A percentile compares a stretch with the other conserved stretches of the same genome.
Evolutionary conservation across 2,329 filamentous ascomycete species (phyloP).

Genomic region (Septoria petroselini): DNA sequence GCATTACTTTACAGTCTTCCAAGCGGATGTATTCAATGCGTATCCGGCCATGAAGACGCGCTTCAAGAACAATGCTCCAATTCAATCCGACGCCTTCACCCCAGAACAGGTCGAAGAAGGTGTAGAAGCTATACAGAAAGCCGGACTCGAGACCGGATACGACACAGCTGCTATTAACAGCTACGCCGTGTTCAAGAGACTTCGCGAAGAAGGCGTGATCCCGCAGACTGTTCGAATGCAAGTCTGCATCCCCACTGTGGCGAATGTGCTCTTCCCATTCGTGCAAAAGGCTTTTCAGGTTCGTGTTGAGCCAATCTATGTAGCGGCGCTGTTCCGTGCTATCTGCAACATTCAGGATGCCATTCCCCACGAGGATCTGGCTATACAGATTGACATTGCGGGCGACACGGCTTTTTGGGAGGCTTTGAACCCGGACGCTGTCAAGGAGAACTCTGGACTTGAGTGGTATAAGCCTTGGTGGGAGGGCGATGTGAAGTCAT

Average conservation of each 20-base stretch:
- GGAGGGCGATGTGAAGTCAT: conserved; percentile 34
- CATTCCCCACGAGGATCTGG: conserved; percentile 39
- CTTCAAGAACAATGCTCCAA: conserved; percentile 27
- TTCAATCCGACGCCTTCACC: conserved; percentile 24
- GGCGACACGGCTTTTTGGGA: conserved; percentile 39
- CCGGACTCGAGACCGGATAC: conserved; percentile 34
- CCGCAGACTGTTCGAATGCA: conserved; percentile 35
- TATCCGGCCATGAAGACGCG: conserved; percentile 28
- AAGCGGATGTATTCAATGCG: conserved; percentile 34
- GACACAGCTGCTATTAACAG: conserved; percentile 37
- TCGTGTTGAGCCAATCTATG: conserved; percentile 38
- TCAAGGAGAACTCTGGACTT: conserved; percentile 22
- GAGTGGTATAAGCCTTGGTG: conserved; percentile 38
- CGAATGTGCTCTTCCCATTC: conserved; percentile 32
- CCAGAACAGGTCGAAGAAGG: conserved; percentile 25
- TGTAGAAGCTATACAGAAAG: conserved; percentile 21
- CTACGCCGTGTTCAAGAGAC: conserved; percentile 35
- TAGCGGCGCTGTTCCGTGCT: conserved; percentile 34
- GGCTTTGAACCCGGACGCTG: conserved; percentile 17
- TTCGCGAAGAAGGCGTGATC: conserved; percentile 36
- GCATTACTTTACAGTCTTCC: conserved; percentile 38
- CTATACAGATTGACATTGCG: conserved; percentile 40
- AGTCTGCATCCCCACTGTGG: conserved; percentile 37
- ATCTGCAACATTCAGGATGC: conserved; percentile 33
- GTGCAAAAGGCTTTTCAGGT: conserved; percentile 32